Conservation (phyloP, 345 rosid species). For the Turritis glabra region DNA sequence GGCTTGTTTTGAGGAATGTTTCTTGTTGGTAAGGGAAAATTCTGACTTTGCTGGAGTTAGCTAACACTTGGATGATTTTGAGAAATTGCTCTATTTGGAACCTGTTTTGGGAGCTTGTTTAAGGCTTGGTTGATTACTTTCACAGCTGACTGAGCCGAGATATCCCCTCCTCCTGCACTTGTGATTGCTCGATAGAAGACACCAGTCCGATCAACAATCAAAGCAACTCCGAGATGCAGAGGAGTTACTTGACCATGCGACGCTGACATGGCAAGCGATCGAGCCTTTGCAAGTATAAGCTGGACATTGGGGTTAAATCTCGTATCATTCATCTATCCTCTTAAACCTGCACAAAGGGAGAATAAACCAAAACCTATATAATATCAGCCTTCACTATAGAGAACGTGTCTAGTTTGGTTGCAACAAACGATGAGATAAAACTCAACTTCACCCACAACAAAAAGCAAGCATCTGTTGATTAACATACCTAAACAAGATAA, state of each 20-base stretch:
- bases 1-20: background rate
- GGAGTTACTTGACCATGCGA: constrained; percentile 79
- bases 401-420: no score
- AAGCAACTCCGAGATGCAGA: constrained; percentile 62
- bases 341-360: no score
- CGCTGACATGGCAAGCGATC: background rate
- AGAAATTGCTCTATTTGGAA: background rate
- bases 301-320: background rate
- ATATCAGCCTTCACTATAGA: no score
- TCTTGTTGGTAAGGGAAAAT: background rate
- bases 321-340: background rate
- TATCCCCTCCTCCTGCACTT: constrained; percentile 50
- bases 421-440: no score
- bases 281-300: background rate
- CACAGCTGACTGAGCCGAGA: constrained; percentile 53
- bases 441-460: no score
- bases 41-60: background rate
- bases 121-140: constrained; percentile 66
- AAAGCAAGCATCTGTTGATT: no score
- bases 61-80: background rate
- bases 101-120: constrained; percentile 45
- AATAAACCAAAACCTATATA: no score
- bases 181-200: constrained; percentile 63
- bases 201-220: constrained; percentile 59
- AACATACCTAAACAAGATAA: no score